phyloP scores from a whole-genome alignment of 164 flowering plant species.

The Macadamia integrifolia region DNA sequence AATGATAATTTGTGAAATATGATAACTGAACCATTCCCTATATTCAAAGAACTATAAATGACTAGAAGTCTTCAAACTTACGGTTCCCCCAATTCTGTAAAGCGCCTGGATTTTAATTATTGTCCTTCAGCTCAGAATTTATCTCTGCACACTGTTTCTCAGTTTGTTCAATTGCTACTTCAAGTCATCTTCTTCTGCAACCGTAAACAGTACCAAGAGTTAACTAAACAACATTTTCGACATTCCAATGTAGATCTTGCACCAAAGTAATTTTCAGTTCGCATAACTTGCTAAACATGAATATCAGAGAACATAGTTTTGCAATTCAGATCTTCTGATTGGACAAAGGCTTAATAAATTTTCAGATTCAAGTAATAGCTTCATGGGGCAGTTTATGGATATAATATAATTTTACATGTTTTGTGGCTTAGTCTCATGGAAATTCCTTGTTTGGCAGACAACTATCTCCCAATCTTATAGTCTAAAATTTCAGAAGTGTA shows the following conservation, averaged over 20 bases:
- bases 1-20: neutral
- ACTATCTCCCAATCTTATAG: too few species aligned
- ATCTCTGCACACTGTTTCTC: slow-evolving; percentile 78
- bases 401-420: too few species aligned
- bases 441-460: too few species aligned
- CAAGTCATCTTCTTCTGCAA: slow-evolving; percentile 95
- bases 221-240: neutral
- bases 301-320: neutral
- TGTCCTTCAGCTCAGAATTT: slow-evolving; percentile 70
- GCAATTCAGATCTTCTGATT: neutral
- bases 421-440: too few species aligned
- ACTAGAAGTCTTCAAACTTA: slow-evolving; percentile 17
- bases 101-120: slow-evolving; percentile 69
- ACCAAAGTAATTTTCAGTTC: neutral
- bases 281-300: neutral
- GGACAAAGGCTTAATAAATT: too few species aligned
- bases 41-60: neutral
- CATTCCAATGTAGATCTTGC: neutral
- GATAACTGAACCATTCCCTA: neutral
- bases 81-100: slow-evolving; percentile 90
- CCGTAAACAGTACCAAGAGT: slow-evolving; percentile 32
- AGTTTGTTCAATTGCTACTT: slow-evolving; percentile 74
- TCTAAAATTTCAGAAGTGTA: too few species aligned
- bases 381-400: too few species aligned
- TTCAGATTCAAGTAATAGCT: too few species aligned